Evolutionary conservation across 805 yeast species (phyloP), one percentile per base, ranked within the genome.

Genomic region (Candida andamanensis): DNA sequence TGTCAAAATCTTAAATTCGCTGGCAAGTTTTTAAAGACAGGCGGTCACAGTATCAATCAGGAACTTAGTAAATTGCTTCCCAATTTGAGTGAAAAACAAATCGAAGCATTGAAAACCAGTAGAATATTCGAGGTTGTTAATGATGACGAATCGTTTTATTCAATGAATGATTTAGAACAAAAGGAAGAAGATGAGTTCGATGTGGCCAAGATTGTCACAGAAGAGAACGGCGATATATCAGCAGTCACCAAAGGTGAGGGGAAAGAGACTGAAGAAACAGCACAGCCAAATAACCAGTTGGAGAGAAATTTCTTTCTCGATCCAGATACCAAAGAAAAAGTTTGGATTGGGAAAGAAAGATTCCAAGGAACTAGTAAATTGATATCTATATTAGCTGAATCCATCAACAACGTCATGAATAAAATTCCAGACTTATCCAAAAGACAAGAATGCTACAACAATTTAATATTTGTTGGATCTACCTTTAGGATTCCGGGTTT

Each of bases 261-360:
- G 11, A 58, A 53, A 24, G 26, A 25, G 3, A 31, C 14, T 11
- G 21, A n/a, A 16, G 30, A 61, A 49, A 52, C 51, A 10, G 62
- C 59, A 47, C 37, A 52, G 40, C 66, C 72, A 20, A 89, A 90
- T 58, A 65, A 73, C 23, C 90, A 85, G 49, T 54, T 80, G 37
- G 90, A 83, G 46, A 69, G 62, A n/a, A 89, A 87, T 54, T 53
- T 67, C 5, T 90, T 89, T 50, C 52, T 64, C 18, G 95, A 84
- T 56, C 56, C 69, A 7, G 47, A 47, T n/a, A 46, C 62, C 3
- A 82, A 85, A 4, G 62, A 70, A 29, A 60, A 61, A 33, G 52
- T 83, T n/a, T 63, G 63, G 6, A 76, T 90, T n/a, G 97, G 97
- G 2, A 83, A 79, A 39, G 95, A 87, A 60, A 69, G 97, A 46